Percentiles rank a stretch among this genome's conserved stretches.
Evolutionary conservation across 768 basidiomycete species (phyloP).

Genomic region (Lactarius indigo): DNA sequence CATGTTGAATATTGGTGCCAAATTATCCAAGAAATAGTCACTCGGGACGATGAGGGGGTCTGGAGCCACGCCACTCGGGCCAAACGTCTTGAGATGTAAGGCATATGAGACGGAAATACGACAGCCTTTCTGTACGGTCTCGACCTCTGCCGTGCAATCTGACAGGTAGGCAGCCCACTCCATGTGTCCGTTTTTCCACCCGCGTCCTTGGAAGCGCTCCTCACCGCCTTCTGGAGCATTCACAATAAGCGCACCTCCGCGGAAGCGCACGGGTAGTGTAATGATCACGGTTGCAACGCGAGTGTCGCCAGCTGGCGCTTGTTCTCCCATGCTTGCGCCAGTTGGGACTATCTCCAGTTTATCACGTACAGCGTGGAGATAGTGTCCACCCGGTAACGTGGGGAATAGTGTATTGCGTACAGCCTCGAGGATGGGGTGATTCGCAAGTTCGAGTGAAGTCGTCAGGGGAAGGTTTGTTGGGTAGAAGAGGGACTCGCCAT

Average conservation of each 20-base stretch:
- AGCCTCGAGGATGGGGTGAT: conserved; percentile 78
- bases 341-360: conserved; percentile 63
- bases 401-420: conserved; percentile 72
- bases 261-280: conserved; percentile 70
- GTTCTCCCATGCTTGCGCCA: conserved; percentile 56
- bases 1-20: conserved; percentile 69
- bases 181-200: conserved; percentile 60
- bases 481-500: conserved; percentile 67
- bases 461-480: conserved; percentile 71
- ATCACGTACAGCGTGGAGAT: conserved; percentile 65
- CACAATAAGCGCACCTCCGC: conserved; percentile 63
- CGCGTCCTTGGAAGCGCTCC: conserved; percentile 61
- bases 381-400: conserved; percentile 60
- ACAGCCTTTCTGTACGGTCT: conserved; percentile 67
- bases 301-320: conserved; percentile 58
- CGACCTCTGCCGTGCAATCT: conserved; percentile 74
- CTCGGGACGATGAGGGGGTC: conserved; percentile 70
- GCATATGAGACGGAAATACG: conserved; percentile 68
- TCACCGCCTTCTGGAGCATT: conserved; percentile 51
- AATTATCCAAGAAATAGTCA: conserved; percentile 66
- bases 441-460: conserved; percentile 72
- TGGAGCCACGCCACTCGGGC: conserved; percentile 45
- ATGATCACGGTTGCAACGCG: conserved; percentile 70
- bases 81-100: conserved; percentile 66
- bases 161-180: conserved; percentile 77